Percentiles rank a stretch among this genome's conserved stretches.
These are phyloP conservation scores for Linaria vulgaris DNA, from an alignment of 257 asterid species.

Conservation along the genomic window DNA sequence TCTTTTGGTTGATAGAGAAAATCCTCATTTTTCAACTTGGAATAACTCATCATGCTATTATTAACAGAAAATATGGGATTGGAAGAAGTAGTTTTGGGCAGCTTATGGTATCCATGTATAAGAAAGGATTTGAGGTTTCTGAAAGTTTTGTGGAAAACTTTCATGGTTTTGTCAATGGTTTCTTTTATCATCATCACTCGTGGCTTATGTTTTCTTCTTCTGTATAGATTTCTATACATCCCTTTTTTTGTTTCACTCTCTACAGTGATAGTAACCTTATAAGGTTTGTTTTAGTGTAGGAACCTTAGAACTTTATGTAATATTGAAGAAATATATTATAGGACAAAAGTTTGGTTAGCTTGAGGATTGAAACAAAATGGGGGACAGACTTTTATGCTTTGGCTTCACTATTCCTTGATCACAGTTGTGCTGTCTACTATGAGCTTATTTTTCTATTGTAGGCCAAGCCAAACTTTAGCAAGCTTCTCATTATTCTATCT, in stretches of 20 bases:
- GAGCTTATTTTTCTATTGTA: background rate
- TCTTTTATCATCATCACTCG: conserved; percentile 46
- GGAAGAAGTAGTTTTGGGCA: conserved; percentile 29
- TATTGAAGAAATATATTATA: conserved; percentile 11
- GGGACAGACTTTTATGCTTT: conserved; percentile 17
- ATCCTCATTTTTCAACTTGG: conserved; percentile 32
- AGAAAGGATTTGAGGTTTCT: conserved; percentile 46
- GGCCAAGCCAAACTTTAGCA: background rate
- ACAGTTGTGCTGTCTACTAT: conserved; percentile 28
- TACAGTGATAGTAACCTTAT: too few relatives aligned
- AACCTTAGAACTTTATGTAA: conserved; percentile 14
- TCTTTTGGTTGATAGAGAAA: conserved; percentile 20
- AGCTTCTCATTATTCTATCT: background rate
- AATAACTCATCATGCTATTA: conserved; percentile 36
- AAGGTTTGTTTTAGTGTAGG: conserved; percentile 24
- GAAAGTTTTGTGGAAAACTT: conserved; percentile 39
- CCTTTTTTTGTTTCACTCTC: too few relatives aligned
- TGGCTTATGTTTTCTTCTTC: conserved; percentile 33
- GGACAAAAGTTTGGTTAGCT: conserved; percentile 21
- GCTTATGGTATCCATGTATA: conserved; percentile 42
- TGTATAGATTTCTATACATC: conserved; percentile 35
- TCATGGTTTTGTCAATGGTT: conserved; percentile 55
- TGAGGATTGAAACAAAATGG: conserved; percentile 29
- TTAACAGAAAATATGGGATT: conserved; percentile 32
- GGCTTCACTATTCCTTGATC: conserved; percentile 20